Conservation (phyloP, 2,329 filamentous ascomycete genomes). For the Herpomyces periplanetae region DNA sequence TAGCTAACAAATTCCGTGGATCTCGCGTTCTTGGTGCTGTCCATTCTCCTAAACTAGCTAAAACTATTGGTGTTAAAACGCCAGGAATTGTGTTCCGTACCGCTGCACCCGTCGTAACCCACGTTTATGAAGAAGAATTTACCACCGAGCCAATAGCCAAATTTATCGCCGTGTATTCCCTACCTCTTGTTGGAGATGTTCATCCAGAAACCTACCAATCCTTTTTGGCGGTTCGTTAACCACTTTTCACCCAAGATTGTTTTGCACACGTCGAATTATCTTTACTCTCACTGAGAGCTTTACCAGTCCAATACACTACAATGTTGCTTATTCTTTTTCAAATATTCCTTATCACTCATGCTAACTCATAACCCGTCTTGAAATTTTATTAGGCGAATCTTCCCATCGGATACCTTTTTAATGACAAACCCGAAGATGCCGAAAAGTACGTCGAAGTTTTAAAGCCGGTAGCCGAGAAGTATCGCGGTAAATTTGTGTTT, state of each 20-base stretch:
- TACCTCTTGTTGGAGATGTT: constrained; percentile 70
- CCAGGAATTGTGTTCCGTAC: constrained; percentile 55
- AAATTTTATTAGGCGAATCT: constrained; percentile 27
- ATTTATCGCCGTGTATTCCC: constrained; percentile 51
- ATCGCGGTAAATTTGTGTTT: constrained; percentile 84
- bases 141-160: constrained; percentile 34
- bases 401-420: constrained; percentile 87
- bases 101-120: too few relatives aligned
- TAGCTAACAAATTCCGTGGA: constrained; percentile 41
- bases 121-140: constrained; percentile 53
- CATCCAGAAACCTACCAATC: constrained; percentile 79
- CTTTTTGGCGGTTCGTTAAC: constrained; percentile 35
- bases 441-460: constrained; percentile 31
- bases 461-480: constrained; percentile 55
- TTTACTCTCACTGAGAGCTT: neutral
- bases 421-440: constrained; percentile 65
- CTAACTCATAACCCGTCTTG: too few relatives aligned
- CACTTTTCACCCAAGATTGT: constrained; percentile 1
- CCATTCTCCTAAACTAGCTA: constrained; percentile 42
- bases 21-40: constrained; percentile 67
- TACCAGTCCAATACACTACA: neutral
- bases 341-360: too few relatives aligned
- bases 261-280: constrained; percentile 3
- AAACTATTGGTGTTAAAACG: constrained; percentile 56
- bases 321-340: too few relatives aligned